phyloP scores from a whole-genome alignment of 345 rosid species.

The Draba incana region DNA sequence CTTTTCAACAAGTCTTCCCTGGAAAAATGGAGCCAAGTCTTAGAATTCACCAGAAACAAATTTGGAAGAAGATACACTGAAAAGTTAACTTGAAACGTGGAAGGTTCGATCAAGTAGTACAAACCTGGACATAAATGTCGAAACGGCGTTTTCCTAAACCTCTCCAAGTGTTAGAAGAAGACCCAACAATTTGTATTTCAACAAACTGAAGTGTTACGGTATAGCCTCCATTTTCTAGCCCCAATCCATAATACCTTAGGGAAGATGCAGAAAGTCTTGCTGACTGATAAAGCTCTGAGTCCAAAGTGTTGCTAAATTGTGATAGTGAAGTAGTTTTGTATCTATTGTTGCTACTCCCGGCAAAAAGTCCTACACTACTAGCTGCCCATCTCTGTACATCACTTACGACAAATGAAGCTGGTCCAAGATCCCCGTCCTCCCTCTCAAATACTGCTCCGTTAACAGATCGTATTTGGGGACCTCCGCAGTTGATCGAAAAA shows the following conservation, averaged over 20 bases:
- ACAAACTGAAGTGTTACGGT: constrained; percentile 35
- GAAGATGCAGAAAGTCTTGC: constrained; percentile 49
- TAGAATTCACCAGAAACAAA: constrained; percentile 19
- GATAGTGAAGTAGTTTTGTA: constrained; percentile 27
- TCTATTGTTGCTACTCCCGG: constrained; percentile 35
- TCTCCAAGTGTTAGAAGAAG: constrained; percentile 39
- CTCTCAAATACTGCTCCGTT: constrained; percentile 49
- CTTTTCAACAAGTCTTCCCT: constrained; percentile 51
- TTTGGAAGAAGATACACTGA: background rate
- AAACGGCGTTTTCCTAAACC: constrained; percentile 54
- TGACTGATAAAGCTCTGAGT: constrained; percentile 48
- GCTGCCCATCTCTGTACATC: constrained; percentile 53
- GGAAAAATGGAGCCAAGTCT: constrained; percentile 5
- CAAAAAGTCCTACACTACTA: constrained; percentile 52
- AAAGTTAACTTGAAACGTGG: background rate
- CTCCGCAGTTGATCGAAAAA: constrained; percentile 71
- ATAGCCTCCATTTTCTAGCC: constrained; percentile 43
- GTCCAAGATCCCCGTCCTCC: constrained; percentile 57
- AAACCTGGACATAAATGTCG: constrained; percentile 58
- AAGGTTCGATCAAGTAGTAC: constrained; percentile 6
- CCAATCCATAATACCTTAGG: constrained; percentile 46
- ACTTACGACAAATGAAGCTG: constrained; percentile 59
- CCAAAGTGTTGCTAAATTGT: constrained; percentile 46
- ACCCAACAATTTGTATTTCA: constrained; percentile 32
- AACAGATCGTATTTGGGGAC: constrained; percentile 52